A percentile compares a stretch with the other conserved stretches of the same genome.
Conservation (phyloP, 2,329 filamentous ascomycete species). For the Cyphellophora europaea region DNA sequence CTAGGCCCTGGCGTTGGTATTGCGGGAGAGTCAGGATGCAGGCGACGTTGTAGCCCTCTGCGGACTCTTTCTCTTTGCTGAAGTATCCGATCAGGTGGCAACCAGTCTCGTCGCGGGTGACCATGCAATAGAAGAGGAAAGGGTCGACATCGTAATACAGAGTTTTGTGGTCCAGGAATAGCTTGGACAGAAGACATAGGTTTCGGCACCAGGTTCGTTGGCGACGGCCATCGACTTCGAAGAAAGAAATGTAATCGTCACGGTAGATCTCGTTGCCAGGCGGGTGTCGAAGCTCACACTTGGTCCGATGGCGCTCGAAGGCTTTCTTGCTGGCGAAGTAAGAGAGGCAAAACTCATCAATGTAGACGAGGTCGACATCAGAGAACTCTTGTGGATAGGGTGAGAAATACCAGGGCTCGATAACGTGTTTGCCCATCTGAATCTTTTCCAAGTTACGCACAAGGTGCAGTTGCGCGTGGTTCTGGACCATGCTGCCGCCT, state of each 20-base stretch:
- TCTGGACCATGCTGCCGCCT: constrained; percentile 96
- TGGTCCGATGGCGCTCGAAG: constrained; percentile 75
- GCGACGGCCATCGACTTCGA: constrained; percentile 93
- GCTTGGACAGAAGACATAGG: constrained; percentile 85
- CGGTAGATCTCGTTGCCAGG: constrained; percentile 98
- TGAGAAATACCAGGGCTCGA: constrained; percentile 98
- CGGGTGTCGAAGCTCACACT: constrained; percentile 85
- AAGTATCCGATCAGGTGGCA: constrained; percentile 99
- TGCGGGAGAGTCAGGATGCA: constrained; percentile 96
- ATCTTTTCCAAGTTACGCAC: constrained; percentile 91
- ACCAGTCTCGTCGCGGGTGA: constrained; percentile 88
- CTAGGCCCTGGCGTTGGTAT: constrained; percentile 91
- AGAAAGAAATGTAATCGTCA: constrained; percentile 82
- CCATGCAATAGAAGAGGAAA: constrained; percentile 88
- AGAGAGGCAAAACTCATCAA: constrained; percentile 92
- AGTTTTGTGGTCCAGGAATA: constrained; percentile 97
- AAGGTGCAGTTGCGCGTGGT: constrained; percentile 89
- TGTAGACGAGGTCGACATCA: constrained; percentile 82
- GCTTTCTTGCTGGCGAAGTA: constrained; percentile 80
- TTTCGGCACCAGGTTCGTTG: constrained; percentile 99
- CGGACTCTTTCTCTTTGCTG: constrained; percentile 95
- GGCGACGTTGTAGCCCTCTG: constrained; percentile 93
- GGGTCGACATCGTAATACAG: constrained; percentile 75
- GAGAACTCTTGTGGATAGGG: constrained; percentile 87
- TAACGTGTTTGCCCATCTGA: constrained; percentile 83